Conservation (phyloP, 2,329 filamentous ascomycete species). For the Davidsoniella eucalypti region DNA sequence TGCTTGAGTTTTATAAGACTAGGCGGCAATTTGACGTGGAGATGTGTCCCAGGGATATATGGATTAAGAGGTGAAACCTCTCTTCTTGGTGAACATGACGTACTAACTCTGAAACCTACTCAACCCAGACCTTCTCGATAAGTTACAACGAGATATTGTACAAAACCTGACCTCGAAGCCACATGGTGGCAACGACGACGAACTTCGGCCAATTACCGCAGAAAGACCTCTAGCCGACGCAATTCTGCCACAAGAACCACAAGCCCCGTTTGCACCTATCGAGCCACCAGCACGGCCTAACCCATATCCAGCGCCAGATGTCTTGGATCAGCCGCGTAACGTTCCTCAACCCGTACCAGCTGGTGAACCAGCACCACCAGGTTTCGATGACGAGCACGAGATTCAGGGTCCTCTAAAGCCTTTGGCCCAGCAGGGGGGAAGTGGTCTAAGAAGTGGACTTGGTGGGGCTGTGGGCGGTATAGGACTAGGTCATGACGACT, state of each 20-base stretch:
- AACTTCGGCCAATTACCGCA: neutral
- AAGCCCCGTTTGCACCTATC: conserved; percentile 45
- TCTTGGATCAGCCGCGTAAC: conserved; percentile 3
- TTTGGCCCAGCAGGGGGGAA: conserved; percentile 20
- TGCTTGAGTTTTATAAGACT: too few relatives aligned
- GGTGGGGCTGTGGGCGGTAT: conserved; percentile 37
- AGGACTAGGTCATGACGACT: conserved; percentile 67
- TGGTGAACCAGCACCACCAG: conserved; percentile 67
- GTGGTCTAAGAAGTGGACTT: conserved; percentile 13
- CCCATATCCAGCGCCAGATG: conserved; percentile 25
- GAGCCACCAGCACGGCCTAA: conserved; percentile 21
- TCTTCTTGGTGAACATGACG: too few relatives aligned
- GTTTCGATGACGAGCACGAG: conserved; percentile 86
- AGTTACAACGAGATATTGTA: conserved; percentile 65
- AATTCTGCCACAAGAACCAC: conserved; percentile 29
- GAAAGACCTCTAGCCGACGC: conserved; percentile 12
- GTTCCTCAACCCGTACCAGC: conserved; percentile 38
- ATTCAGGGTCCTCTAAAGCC: conserved; percentile 48
- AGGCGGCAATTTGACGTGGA: too few relatives aligned
- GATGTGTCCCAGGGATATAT: too few relatives aligned
- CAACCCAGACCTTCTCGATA: conserved; percentile 41
- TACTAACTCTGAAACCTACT: too few relatives aligned
- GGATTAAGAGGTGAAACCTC: too few relatives aligned
- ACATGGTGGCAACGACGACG: conserved; percentile 60
- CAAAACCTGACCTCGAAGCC: conserved; percentile 68